A percentile compares a stretch with the other conserved stretches of the same genome.
Evolutionary conservation across 169 alveolate genomes (phyloP).

Genomic region (Blepharisma undulans): DNA sequence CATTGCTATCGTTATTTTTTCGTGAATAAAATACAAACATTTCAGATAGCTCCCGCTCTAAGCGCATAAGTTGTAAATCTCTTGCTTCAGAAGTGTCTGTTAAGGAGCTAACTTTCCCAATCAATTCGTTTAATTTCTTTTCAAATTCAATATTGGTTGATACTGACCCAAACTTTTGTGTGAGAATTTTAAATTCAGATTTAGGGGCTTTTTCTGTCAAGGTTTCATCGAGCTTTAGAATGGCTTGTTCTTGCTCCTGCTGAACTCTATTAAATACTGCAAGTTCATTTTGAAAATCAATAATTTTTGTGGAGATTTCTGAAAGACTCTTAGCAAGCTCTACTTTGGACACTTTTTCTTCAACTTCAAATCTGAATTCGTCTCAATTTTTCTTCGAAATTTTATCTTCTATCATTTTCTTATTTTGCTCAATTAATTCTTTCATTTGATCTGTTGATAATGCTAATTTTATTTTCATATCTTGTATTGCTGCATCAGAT

Average conservation of each 20-base stretch:
- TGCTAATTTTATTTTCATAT: not conserved
- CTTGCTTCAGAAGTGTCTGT: not conserved
- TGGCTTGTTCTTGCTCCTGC: conserved; percentile 23
- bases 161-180: not conserved
- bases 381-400: not conserved
- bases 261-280: not conserved
- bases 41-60: not conserved
- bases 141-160: not conserved
- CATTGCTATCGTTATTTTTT: not conserved
- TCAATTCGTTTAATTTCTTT: not conserved
- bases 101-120: too few species aligned
- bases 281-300: not conserved
- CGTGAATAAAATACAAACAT: not conserved
- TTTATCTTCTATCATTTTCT: not conserved
- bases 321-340: not conserved
- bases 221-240: conserved; percentile 11
- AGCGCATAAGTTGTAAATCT: not conserved
- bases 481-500: not conserved
- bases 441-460: not conserved
- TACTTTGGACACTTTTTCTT: not conserved
- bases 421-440: not conserved
- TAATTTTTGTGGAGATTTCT: not conserved
- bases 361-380: not conserved
- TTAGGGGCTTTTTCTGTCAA: conserved; percentile 19
- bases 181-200: not conserved